Percentiles rank a stretch among this genome's conserved stretches.
Conservation (phyloP, 306 rosid species). For the Albizia julibrissin region DNA sequence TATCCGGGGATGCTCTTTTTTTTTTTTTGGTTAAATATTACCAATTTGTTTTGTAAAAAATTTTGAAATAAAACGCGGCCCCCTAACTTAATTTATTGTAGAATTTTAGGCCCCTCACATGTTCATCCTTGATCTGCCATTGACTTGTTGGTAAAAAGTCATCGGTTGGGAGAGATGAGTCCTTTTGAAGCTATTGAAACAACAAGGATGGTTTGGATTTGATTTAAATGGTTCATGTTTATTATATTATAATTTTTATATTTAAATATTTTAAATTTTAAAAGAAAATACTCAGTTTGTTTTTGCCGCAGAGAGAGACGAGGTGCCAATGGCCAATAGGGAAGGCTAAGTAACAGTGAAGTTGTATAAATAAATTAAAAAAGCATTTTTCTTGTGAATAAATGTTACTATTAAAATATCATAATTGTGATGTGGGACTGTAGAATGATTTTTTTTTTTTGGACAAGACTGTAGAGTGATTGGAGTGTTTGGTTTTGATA, state of each 20-base stretch:
- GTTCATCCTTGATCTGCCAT: background rate
- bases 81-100: background rate
- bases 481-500: background rate
- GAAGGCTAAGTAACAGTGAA: too few relatives aligned
- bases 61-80: background rate
- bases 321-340: too few relatives aligned
- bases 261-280: too few relatives aligned
- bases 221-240: too few relatives aligned
- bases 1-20: too few relatives aligned
- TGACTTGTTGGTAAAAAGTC: background rate
- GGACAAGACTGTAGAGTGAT: background rate
- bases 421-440: background rate
- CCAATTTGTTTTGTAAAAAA: background rate
- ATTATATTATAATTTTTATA: too few relatives aligned
- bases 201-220: too few relatives aligned
- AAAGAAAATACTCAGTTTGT: background rate
- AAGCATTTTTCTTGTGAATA: background rate
- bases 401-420: too few relatives aligned
- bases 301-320: too few relatives aligned
- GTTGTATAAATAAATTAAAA: background rate
- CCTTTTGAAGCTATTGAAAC: background rate
- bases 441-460: too few relatives aligned
- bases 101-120: background rate
- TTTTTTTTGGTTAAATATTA: too few relatives aligned
- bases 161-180: background rate